phyloP scores from a whole-genome alignment of 1,284 basidiomycete genomes.

The Agaricales sp. region DNA sequence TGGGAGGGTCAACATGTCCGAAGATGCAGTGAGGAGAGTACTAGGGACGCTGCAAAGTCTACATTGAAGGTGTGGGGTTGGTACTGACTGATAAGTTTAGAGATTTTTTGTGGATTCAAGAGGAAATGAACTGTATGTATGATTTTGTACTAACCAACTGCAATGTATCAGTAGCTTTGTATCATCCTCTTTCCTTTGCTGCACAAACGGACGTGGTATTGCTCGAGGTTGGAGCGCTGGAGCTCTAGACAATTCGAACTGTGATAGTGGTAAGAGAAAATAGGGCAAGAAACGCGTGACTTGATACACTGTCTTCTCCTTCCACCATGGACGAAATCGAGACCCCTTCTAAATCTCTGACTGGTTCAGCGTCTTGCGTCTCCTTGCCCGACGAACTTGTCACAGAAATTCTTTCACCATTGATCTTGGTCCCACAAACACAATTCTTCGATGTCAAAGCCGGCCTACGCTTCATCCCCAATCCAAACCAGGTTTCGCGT shows the following conservation, averaged over 20 bases:
- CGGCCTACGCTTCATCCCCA: not conserved
- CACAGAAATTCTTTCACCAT: not conserved
- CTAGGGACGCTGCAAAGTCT: conserved; percentile 53
- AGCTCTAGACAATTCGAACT: too few relatives aligned
- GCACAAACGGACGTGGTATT: too few relatives aligned
- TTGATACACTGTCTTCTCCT: too few relatives aligned
- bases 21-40: conserved; percentile 34
- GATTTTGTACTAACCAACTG: not conserved
- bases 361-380: too few relatives aligned
- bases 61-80: conserved; percentile 40
- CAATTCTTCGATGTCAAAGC: not conserved
- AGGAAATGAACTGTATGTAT: not conserved
- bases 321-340: too few relatives aligned
- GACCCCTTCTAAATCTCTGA: too few relatives aligned
- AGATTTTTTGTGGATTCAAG: too few relatives aligned
- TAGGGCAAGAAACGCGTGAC: too few relatives aligned
- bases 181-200: not conserved
- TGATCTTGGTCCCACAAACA: not conserved
- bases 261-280: too few relatives aligned
- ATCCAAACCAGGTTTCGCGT: too few relatives aligned
- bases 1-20: conserved; percentile 37
- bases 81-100: too few relatives aligned
- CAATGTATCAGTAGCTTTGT: not conserved
- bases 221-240: too few relatives aligned
- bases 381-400: not conserved